phyloP scores from a whole-genome alignment of 805 yeast species.

The Lachancea lanzarotensis region DNA sequence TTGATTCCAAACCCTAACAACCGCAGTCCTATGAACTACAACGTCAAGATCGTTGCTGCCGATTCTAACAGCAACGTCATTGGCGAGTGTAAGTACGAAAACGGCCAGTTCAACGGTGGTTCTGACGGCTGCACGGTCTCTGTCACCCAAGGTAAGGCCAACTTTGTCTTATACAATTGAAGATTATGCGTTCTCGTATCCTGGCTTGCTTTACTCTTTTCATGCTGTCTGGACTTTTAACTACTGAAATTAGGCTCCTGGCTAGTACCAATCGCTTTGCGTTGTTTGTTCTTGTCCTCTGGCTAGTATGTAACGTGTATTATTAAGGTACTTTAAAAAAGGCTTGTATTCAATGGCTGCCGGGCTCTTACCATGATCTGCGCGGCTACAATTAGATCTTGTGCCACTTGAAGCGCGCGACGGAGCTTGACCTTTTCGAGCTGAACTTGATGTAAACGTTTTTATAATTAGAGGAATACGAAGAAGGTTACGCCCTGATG shows the following conservation, averaged over 20 bases:
- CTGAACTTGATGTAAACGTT: too few species aligned
- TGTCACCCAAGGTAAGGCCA: slow-evolving; percentile 75
- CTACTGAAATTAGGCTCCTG: too few species aligned
- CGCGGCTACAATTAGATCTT: too few species aligned
- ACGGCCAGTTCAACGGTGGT: slow-evolving; percentile 64
- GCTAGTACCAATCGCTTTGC: too few species aligned
- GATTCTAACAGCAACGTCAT: slow-evolving; percentile 51
- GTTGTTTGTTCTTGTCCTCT: neutral
- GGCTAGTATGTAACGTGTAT: neutral
- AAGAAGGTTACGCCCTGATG: too few species aligned
- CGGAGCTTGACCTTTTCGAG: too few species aligned
- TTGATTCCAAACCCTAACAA: slow-evolving; percentile 77
- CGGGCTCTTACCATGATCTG: too few species aligned
- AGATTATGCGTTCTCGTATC: neutral
- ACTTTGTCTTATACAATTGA: slow-evolving; percentile 62
- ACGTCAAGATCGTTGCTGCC: slow-evolving; percentile 67
- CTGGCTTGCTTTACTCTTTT: neutral
- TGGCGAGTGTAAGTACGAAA: slow-evolving; percentile 74
- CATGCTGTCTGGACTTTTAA: neutral
- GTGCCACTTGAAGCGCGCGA: too few species aligned
- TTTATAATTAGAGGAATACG: too few species aligned
- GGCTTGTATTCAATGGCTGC: neutral
- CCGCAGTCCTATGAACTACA: slow-evolving; percentile 48
- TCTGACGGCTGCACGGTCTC: slow-evolving; percentile 91
- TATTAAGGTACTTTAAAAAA: neutral